A percentile compares a stretch with the other conserved stretches of the same genome.
Evolutionary conservation across 441 rosid genomes (phyloP).

Genomic region (Euphorbia neoarborescens): DNA sequence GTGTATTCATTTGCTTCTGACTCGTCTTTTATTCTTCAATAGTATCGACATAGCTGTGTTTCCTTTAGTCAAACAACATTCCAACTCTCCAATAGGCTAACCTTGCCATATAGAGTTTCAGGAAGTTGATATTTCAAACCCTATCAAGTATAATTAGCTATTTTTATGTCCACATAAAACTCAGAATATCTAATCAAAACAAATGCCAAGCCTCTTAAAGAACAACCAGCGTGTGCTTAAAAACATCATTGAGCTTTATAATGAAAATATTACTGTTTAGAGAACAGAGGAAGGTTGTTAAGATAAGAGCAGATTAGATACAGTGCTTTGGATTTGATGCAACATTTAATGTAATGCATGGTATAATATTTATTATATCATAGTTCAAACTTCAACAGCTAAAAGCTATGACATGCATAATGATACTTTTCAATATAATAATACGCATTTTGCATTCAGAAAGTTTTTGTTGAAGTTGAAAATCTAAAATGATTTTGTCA

Average conservation of each 20-base stretch:
- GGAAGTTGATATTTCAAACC: not conserved
- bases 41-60: not conserved
- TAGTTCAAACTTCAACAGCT: not conserved
- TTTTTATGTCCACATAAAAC: not conserved
- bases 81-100: not conserved
- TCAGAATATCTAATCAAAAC: not conserved
- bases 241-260: not conserved
- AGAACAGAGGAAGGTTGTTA: not conserved
- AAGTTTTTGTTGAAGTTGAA: not conserved
- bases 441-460: not conserved
- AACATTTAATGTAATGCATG: not conserved
- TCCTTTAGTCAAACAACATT: not conserved
- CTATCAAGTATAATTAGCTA: not conserved
- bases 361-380: not conserved
- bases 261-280: not conserved
- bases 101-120: not conserved
- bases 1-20: not conserved
- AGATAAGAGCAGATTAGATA: not conserved
- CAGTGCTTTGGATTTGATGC: not conserved
- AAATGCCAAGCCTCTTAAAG: not conserved
- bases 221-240: not conserved
- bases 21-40: not conserved
- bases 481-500: not conserved
- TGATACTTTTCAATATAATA: not conserved
- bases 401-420: not conserved